Evolutionary conservation across 805 yeast genomes (phyloP).

Genomic region (Teunomyces cretensis): DNA sequence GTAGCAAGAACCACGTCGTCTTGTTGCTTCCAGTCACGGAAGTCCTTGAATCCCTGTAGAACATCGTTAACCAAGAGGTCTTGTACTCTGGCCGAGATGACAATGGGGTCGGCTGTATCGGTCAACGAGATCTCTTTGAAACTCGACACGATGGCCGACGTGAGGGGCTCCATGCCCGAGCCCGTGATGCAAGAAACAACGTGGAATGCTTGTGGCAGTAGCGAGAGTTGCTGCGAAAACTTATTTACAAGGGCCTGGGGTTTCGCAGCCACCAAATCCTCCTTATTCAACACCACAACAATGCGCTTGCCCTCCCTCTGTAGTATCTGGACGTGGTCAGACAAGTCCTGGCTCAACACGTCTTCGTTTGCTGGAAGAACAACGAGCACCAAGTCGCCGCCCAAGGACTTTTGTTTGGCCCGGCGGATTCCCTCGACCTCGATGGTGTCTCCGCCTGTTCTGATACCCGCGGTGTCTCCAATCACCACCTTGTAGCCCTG

Average conservation of each 20-base stretch:
- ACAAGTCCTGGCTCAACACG: conserved; percentile 28
- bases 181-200: conserved; percentile 61
- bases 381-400: conserved; percentile 68
- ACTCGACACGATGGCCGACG: conserved; percentile 36
- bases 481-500: conserved; percentile 80
- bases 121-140: conserved; percentile 53
- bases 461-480: conserved; percentile 92
- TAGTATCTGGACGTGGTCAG: conserved; percentile 34
- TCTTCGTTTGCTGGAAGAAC: conserved; percentile 52
- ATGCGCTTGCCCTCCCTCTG: conserved; percentile 31
- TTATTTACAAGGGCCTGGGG: background rate
- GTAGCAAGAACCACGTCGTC: conserved; percentile 79
- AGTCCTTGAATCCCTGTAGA: conserved; percentile 68
- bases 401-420: conserved; percentile 59
- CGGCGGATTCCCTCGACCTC: conserved; percentile 81
- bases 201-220: conserved; percentile 16
- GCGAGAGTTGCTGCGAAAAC: conserved; percentile 12
- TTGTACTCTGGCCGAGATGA: conserved; percentile 71
- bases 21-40: conserved; percentile 45
- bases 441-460: conserved; percentile 56
- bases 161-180: conserved; percentile 54
- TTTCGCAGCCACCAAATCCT: conserved; percentile 42
- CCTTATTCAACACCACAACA: conserved; percentile 56
- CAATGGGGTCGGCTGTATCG: conserved; percentile 61
- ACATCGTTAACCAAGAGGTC: conserved; percentile 79